Evolutionary conservation across 2,329 filamentous ascomycete species (phyloP), one percentile per base, ranked within the genome.

Genomic region (Hypoxylon sp.): DNA sequence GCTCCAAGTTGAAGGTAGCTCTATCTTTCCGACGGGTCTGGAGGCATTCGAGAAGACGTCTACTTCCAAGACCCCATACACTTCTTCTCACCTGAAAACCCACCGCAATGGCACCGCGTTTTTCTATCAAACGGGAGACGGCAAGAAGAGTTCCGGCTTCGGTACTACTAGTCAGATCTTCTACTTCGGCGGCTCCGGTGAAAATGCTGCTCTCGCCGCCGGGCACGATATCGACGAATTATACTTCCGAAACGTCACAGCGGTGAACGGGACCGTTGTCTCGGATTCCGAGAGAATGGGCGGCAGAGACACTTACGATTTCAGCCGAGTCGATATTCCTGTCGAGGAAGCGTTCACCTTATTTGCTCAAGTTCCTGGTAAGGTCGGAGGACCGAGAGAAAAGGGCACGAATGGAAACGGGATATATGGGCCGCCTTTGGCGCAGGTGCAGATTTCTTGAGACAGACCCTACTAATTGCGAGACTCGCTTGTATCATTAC

Each of bases 101-200:
- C 82, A 76, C 14, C 86, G 90, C 71, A 84, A 86, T 33, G 89
- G 89, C 25, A 85, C 81, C 3, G 89, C 88, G 3, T 80, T 76
- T 48, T 91, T 88, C 76, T 80, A 83, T 17, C 81, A 82, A 69
- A 77, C 74, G 67, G 83, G 76, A 48, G 81, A 84, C 8, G 77
- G 79, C 65, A 82, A 79, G 65, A 79, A 75, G 51, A 83, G 84
- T 55, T 84, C 79, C 17, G 86, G 85, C 27, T 87, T 79, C 62
- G 89, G 89, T 13, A 84, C 79, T n/a, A 89, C 86, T 1, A 82
- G 82, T 65, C 89, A 92, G 76, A 79, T 81, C 2, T 85, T 90
- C 68, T 75, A 71, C n/a, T 88, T 92, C 69, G 81, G 80, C 20
- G 84, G 85, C 10, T 75, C 84, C 56, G 73, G 72, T 8, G 72